These are phyloP conservation scores for Trichoderma virens DNA, from an alignment of 495 filamentous ascomycete genomes.

Conservation along the genomic window DNA sequence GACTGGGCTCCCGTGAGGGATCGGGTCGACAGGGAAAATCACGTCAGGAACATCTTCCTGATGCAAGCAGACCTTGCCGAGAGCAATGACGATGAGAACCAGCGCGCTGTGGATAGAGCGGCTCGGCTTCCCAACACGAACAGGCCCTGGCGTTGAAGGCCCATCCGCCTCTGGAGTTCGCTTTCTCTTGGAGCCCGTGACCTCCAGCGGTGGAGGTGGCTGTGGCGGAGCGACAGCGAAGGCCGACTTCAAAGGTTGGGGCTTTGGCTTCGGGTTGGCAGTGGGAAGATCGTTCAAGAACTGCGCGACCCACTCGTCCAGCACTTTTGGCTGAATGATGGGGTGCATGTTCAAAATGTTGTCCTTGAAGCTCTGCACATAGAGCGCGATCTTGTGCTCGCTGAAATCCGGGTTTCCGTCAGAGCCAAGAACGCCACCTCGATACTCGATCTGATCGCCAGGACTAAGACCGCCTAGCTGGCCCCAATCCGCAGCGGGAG, in stretches of 20 bases:
- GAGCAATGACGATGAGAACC: slow-evolving; percentile 71
- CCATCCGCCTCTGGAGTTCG: slow-evolving; percentile 37
- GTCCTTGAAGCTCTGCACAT: slow-evolving; percentile 63
- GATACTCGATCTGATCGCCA: slow-evolving; percentile 23
- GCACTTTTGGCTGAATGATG: slow-evolving; percentile 52
- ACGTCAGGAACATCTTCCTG: slow-evolving; percentile 55
- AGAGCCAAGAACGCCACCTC: slow-evolving; percentile 44
- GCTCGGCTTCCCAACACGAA: slow-evolving; percentile 37
- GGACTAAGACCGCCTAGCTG: slow-evolving; percentile 41
- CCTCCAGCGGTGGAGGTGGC: slow-evolving; percentile 26
- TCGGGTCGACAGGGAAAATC: slow-evolving; percentile 33
- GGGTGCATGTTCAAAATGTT: slow-evolving; percentile 88
- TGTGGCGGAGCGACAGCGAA: slow-evolving; percentile 15
- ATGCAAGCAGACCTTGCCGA: slow-evolving; percentile 75
- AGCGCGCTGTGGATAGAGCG: slow-evolving; percentile 66
- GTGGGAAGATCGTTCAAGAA: slow-evolving; percentile 38
- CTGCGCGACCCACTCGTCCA: slow-evolving; percentile 41
- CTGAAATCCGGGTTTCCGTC: slow-evolving; percentile 61
- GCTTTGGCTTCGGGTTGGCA: slow-evolving; percentile 7
- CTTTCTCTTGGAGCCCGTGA: slow-evolving; percentile 51
- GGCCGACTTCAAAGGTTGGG: slow-evolving; percentile 16
- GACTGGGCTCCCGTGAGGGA: slow-evolving; percentile 34
- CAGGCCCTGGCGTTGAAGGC: slow-evolving; percentile 15
- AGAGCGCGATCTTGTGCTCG: slow-evolving; percentile 49
- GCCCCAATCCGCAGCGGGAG: slow-evolving; percentile 40